Evolutionary conservation across 345 rosid genomes (phyloP), one percentile per base, ranked within the genome.

Genomic region (Chamaenerion angustifolium): DNA sequence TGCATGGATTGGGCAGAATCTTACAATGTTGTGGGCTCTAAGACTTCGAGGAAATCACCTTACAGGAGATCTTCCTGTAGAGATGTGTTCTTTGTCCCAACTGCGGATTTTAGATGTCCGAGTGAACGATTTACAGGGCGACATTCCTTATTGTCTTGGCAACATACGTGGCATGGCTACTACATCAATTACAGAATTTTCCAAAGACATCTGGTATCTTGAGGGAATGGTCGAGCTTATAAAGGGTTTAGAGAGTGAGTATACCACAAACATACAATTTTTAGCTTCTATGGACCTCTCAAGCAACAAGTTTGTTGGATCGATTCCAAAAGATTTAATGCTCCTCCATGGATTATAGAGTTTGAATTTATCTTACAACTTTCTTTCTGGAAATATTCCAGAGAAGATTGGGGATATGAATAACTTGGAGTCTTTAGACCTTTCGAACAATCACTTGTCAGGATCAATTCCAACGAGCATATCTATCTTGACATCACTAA

Each of bases 171-270:
- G 6, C 8, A 31, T 31, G 37, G 0, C 8, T 15, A 8, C 37
- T 31, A 3, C 6, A 31, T 31, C 8, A 31, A 31, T 31, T 31
- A 21, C 25, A 5, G 37, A 31, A 31, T 6, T 1, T 21, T 3
- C 37, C 4, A 6, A 16, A 18, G 12, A 4, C 25, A 21, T 21
- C 25, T 14, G 55, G 1, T 49, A 53, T 14, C 43, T 59, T 27
- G 41, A 61, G 0, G 40, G 17, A 6, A 64, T 68, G 8, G 13
- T 0, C 21, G 2, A 2, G 37, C 48, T 13, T 7, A n/a, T 43
- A 9, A 59, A 56, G 1, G 73, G 73, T 25, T 40, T 16, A 17
- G 40, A 49, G 16, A 0, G 4, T 1, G 16, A 51, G 12, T 66
- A 55, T 37, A 40, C 41, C 6, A 27, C 8, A 11, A 46, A 17